Conservation (phyloP, 257 asterid genomes). For the Solanum chiquidenum region DNA sequence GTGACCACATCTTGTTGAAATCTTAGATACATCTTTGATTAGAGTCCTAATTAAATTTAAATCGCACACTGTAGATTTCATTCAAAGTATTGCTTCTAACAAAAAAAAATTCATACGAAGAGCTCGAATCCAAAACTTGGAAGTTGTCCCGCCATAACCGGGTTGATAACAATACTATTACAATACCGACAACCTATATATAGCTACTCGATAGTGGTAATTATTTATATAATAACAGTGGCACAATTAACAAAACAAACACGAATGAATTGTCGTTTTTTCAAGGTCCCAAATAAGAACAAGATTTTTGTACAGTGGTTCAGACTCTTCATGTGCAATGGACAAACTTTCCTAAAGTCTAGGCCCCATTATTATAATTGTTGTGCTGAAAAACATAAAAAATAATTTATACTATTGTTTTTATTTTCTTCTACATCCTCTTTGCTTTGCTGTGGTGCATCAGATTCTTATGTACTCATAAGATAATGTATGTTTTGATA, state of each 20-base stretch:
- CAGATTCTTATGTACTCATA: background rate
- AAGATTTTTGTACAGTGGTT: conserved; percentile 11
- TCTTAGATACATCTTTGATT: too few species aligned
- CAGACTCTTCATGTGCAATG: conserved; percentile 32
- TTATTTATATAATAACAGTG: background rate
- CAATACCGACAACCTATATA: background rate
- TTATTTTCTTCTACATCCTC: background rate
- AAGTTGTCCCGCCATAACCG: too few species aligned
- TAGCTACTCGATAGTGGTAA: background rate
- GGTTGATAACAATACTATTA: too few species aligned
- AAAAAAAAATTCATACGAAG: too few species aligned
- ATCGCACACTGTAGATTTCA: background rate
- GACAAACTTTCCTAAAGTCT: background rate
- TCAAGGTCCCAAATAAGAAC: conserved; percentile 8
- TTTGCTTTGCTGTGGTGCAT: conserved; percentile 31
- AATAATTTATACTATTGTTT: background rate
- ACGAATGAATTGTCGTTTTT: conserved; percentile 23
- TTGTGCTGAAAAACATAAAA: conserved; percentile 3
- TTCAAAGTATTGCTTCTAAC: too few species aligned
- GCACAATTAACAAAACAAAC: conserved; percentile 24
- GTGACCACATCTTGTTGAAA: too few species aligned
- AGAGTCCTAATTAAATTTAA: too few species aligned
- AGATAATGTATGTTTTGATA: conserved; percentile 2
- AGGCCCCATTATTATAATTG: conserved; percentile 6
- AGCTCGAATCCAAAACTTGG: too few species aligned